Percentiles rank a stretch among this genome's conserved stretches.
phyloP scores from a whole-genome alignment of 2,329 filamentous ascomycete genomes.

The Cordyceps javanica region DNA sequence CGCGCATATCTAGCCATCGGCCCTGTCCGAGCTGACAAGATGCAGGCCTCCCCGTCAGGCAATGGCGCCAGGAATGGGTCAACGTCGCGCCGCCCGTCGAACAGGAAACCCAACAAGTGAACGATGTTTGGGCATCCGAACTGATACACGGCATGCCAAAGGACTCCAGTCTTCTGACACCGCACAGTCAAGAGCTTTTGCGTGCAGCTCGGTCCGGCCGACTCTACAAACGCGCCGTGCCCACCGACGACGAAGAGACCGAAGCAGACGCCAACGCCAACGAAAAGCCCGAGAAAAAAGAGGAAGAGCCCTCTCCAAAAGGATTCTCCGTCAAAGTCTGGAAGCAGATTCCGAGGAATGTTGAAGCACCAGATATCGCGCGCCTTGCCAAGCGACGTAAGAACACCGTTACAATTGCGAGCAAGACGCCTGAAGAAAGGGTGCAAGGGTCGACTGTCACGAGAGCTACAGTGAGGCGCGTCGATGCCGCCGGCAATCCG shows the following conservation, averaged over 20 bases:
- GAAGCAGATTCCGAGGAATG: slow-evolving; percentile 55
- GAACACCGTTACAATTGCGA: slow-evolving; percentile 51
- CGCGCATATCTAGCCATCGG: not conserved
- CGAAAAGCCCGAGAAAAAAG: slow-evolving; percentile 55
- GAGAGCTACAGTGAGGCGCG: slow-evolving; percentile 71
- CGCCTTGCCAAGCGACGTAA: slow-evolving; percentile 58
- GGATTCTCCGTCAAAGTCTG: slow-evolving; percentile 53
- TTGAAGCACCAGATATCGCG: slow-evolving; percentile 46
- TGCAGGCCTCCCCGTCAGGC: slow-evolving; percentile 76
- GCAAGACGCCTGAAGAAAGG: slow-evolving; percentile 42
- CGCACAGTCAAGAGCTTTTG: slow-evolving; percentile 76
- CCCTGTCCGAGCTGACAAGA: not conserved
- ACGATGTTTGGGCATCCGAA: slow-evolving; percentile 68
- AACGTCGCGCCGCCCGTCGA: slow-evolving; percentile 60
- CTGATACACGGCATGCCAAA: slow-evolving; percentile 76
- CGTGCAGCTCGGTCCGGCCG: slow-evolving; percentile 72
- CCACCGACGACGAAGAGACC: slow-evolving; percentile 53
- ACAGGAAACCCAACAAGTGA: slow-evolving; percentile 56
- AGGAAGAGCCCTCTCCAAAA: slow-evolving; percentile 50
- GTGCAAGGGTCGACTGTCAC: slow-evolving; percentile 54
- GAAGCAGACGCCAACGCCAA: slow-evolving; percentile 39
- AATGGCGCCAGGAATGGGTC: slow-evolving; percentile 74
- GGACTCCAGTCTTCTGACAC: slow-evolving; percentile 70
- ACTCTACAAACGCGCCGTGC: slow-evolving; percentile 65
- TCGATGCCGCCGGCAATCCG: slow-evolving; percentile 73